phyloP scores from a whole-genome alignment of 1,284 basidiomycete genomes.

The Cryptococcus sp. region DNA sequence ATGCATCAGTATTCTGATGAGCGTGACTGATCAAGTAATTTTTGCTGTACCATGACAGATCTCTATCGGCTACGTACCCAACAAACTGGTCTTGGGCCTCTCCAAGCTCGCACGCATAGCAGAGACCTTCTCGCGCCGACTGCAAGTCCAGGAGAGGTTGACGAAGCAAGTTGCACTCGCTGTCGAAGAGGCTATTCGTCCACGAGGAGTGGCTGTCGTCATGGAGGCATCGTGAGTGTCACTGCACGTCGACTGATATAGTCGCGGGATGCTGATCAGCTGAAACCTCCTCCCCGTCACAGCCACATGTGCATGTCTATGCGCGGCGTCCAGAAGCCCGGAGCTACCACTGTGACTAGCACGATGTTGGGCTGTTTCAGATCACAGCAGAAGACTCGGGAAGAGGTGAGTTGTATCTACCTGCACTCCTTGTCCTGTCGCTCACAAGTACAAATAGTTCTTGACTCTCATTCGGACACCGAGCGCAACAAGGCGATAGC shows the following conservation, averaged over 20 bases:
- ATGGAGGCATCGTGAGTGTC: conserved; percentile 90
- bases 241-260: neutral
- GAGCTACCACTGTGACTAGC: conserved; percentile 92
- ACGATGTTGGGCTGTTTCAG: conserved; percentile 99
- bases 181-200: conserved; percentile 95
- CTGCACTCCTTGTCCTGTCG: neutral
- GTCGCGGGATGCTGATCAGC: conserved; percentile 2
- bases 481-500: conserved; percentile 16
- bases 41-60: conserved; percentile 52
- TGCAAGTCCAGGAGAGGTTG: conserved; percentile 96
- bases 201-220: conserved; percentile 97
- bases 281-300: conserved; percentile 7
- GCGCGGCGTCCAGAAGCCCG: conserved; percentile 99
- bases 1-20: neutral
- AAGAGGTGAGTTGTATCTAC: conserved; percentile 63
- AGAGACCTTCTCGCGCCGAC: conserved; percentile 91
- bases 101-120: conserved; percentile 97
- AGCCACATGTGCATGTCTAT: conserved; percentile 99
- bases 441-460: too few relatives aligned
- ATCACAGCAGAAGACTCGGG: conserved; percentile 93
- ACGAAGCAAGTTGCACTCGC: conserved; percentile 98
- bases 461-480: conserved; percentile 25
- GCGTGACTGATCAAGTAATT: too few relatives aligned
- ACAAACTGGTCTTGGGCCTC: conserved; percentile 91
- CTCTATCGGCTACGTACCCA: conserved; percentile 90